Base-by-base conservation (phyloP, 441 rosid species). In the Pelargonium citronellum region DNA sequence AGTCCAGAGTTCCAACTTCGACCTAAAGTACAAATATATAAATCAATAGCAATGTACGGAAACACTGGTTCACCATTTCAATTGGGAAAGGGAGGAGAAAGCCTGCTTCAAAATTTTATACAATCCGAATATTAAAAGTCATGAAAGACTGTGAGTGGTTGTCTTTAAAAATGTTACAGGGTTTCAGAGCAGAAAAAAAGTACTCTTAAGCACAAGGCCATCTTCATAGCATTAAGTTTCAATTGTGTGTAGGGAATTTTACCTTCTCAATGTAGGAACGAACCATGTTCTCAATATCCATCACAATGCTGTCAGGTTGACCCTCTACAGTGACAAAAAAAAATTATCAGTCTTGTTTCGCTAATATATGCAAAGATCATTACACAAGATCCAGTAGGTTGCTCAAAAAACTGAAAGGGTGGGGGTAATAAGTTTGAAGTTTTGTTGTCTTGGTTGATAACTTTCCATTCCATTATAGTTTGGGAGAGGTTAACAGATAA, bases 271-370 rank as follows among this genome's bases (percentile, higher is more conserved):
- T 96, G 83, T 95, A 92, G 71, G 97, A 79, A 37, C 98, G 97
- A 70, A 95, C 99, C 99, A 95, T 95, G 69, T 79, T 86, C 84
- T 95, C 99, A 76, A 95, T 95, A 79, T 95, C 99, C 73, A 83
- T 81, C 67, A 95, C 99, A 68, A 95, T 95, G 72, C 77, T 86
- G 0, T 95, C 99, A 0, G 90, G 84, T 76, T 95, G 99, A 67
- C 97, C 99, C 79, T 95, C 99, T 95, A 85, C 79, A 82, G 12
- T 15, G 5, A 3, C 16, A 75, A 79, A 81, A 19, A 53, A 74
- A 82, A 51, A 69, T 44, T 71, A 49, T 78, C 58, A 71, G 46
- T 68, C 81, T 58, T 70, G 67, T 53, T 68, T 61, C 53, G 17
- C 53, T 34, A 71, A 62, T 64, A 73, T 49, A 70, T 12, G 62